Percentiles rank a stretch among this genome's conserved stretches.
Evolutionary conservation across 306 rosid species (phyloP).

Genomic region (Rosa rugosa): DNA sequence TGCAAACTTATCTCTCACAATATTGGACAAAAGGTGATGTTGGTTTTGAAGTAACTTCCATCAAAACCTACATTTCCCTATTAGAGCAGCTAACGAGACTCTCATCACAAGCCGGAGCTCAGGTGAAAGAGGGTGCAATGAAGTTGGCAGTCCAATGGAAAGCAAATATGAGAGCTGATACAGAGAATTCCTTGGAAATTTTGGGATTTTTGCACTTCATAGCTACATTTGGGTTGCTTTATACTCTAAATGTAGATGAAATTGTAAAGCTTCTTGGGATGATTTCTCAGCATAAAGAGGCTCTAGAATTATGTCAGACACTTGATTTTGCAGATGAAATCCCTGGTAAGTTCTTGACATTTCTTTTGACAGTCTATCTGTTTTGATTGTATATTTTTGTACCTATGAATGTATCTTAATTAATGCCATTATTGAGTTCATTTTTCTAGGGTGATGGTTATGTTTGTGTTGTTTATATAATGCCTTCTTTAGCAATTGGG

Average conservation of each 20-base stretch:
- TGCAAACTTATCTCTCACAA: conserved; percentile 31
- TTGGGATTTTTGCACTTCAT: conserved; percentile 52
- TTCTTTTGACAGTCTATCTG: too few relatives aligned
- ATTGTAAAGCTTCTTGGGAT: conserved; percentile 48
- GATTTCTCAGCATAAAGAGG: conserved; percentile 41
- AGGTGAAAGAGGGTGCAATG: conserved; percentile 40
- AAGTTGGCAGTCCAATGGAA: conserved; percentile 51
- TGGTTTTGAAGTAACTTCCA: conserved; percentile 23
- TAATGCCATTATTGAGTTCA: too few relatives aligned
- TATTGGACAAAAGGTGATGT: conserved; percentile 24
- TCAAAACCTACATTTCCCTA: conserved; percentile 23
- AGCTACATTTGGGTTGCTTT: conserved; percentile 39
- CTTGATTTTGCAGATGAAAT: conserved; percentile 41
- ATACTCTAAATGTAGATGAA: conserved; percentile 37
- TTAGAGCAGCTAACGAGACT: conserved; percentile 39
- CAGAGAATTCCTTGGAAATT: conserved; percentile 26
- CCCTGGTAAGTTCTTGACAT: conserved; percentile 37
- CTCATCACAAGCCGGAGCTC: conserved; percentile 40
- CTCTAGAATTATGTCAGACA: conserved; percentile 33
- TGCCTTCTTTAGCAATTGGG: too few relatives aligned
- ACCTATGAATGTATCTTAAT: not conserved
- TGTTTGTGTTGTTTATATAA: too few relatives aligned
- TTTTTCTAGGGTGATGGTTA: too few relatives aligned
- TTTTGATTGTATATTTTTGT: too few relatives aligned
- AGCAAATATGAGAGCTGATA: conserved; percentile 23